Evolutionary conservation across 1,284 basidiomycete species (phyloP), one percentile per base, ranked within the genome.

Genomic region (Ustilago esculenta): DNA sequence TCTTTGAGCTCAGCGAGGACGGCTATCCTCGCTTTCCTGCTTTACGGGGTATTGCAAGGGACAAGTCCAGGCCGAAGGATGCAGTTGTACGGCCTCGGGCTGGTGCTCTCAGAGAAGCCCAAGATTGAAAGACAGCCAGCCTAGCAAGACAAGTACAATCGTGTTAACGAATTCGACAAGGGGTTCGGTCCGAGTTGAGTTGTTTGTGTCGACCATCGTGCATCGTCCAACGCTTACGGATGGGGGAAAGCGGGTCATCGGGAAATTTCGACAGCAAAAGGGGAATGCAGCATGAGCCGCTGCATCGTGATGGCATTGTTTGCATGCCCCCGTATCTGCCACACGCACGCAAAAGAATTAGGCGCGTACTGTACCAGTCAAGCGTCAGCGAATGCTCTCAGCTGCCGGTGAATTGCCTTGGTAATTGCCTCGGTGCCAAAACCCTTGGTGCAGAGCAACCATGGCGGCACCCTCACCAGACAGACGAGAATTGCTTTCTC

Each of bases 1-100:
- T 89, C 80, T 87, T 88, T 68, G 88, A 89, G 74, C 81, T 89
- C 36, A 88, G 87, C 1, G 85, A 84, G 58, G 86, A 87, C 11
- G 49, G 50, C 33, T 41, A 72, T n/a, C 68, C 57, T 41, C 87
- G 88, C 47, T 89, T 89, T 81, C 88, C 88, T 0, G 85, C 86
- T 1, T 89, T 84, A 64, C 77, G 88, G 29, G 88, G 87, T 0
- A 84, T 87, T 63, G 86, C 66, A 5, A 27, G 48, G 11, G 75
- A 76, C 50, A 76, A 76, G 55, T 45, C 55, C 15, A 43, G 37
- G 23, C 44, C 75, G 12, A 72, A 72, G 33, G 75, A 76, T 41
- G 75, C 75, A 1, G 47, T 67, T 18, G 69, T 76, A 4, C 57
- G 69, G 8, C 61, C 67, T 2, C 34, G 53, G 17, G 57, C 60